phyloP scores from a whole-genome alignment of 2,329 filamentous ascomycete species.

The Dactylellina drechsleri region DNA sequence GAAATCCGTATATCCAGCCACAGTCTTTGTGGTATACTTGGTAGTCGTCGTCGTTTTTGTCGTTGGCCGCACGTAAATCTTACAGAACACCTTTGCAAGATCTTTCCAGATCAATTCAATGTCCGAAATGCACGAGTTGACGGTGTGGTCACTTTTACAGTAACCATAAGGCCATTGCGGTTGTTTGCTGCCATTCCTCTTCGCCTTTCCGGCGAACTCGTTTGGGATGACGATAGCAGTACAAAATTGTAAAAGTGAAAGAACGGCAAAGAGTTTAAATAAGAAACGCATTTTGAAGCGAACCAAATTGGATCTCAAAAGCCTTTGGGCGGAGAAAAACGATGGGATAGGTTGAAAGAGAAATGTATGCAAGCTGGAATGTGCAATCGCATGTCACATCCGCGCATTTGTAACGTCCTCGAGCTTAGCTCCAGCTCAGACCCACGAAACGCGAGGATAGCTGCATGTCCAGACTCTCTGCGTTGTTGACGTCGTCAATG shows the following conservation, averaged over 20 bases:
- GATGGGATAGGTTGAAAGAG: not conserved
- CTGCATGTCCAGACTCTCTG: not conserved
- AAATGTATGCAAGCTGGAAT: not conserved
- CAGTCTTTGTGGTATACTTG: slow-evolving; percentile 4
- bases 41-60: not conserved
- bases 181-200: not conserved
- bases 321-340: not conserved
- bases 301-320: not conserved
- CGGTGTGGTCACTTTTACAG: slow-evolving; percentile 8
- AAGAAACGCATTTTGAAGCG: not conserved
- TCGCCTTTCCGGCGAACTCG: not conserved
- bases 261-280: not conserved
- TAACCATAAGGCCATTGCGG: slow-evolving; percentile 7
- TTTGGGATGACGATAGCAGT: slow-evolving; percentile 14
- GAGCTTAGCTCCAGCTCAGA: not conserved
- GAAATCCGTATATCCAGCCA: slow-evolving; percentile 1
- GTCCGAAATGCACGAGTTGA: slow-evolving; percentile 23
- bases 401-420: not conserved
- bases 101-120: slow-evolving; percentile 24
- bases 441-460: not conserved
- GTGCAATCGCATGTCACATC: not conserved
- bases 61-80: slow-evolving; percentile 10
- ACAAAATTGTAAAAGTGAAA: not conserved
- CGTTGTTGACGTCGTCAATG: slow-evolving; percentile 13
- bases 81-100: slow-evolving; percentile 13